Base-by-base conservation (phyloP, 805 yeast species). In the Sugiyamaella boreocaroliniensis region DNA sequence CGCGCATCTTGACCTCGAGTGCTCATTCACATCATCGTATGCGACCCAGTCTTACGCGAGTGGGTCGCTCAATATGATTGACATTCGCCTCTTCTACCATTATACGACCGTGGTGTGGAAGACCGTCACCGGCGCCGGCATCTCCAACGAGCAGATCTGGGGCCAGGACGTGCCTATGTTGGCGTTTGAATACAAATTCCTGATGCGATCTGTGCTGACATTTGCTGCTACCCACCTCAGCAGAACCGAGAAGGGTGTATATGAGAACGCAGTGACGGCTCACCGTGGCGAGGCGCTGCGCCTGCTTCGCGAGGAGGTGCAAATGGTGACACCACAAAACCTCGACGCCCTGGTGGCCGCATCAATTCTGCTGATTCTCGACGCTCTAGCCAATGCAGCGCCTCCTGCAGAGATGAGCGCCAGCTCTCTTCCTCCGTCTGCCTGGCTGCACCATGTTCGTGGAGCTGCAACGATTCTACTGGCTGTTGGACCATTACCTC, bases 381-480 rank as follows among this genome's bases (percentile, higher is more conserved):
- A 92, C 66, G 87, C 97, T 0, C 51, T 61, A 58, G 97, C 97
- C 2, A 90, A 90, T 68, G 97, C 97, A 0, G 58, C 66, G 2
- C 71, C 78, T 46, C 95, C 80, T 45, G 57, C 63, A 9, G 59
- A 62, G 18, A 64, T 64, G 61, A 71, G 79, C 4, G 74, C 81
- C 2, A 66, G 65, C 51, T 83, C 89, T 2, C 68, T 89, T 53
- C 95, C 97, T 1, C 90, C 97, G 1, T 83, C 93, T 2, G 96
- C 97, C 0, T 92, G 98, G 98, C 83, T 92, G 52, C 93, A 88
- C 73, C 97, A 92, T 64, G 97, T 92, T 11, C 86, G 93, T 61
- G 98, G 97, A 32, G 96, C 97, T 0, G 97, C 97, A 5, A 90
- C 97, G 0, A 92, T 92, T 50, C 74, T 92, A 48, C 86, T 96